Conservation (phyloP, 371 early-diverging fungal genomes). For the Nematocida sp. region DNA sequence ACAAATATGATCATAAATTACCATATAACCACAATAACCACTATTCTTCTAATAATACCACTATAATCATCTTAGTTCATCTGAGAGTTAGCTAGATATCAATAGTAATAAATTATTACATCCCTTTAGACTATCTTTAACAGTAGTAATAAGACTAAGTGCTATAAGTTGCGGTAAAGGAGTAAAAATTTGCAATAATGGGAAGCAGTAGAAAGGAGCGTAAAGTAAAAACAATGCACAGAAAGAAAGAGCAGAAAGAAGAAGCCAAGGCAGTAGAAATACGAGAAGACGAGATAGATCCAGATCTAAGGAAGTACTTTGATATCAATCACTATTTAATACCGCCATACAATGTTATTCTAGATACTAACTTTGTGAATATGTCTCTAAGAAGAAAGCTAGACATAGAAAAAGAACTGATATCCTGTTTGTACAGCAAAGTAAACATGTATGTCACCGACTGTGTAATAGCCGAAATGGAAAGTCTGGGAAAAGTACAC, state of each 20-base stretch:
- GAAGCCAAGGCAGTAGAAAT: constrained; percentile 15
- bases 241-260: not conserved
- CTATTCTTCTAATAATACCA: no score
- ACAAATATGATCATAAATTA: no score
- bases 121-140: no score
- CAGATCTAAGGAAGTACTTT: constrained; percentile 66
- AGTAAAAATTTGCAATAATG: constrained; percentile 49
- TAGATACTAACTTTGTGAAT: constrained; percentile 99
- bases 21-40: no score
- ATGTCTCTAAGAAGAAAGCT: constrained; percentile 95
- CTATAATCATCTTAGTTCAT: no score
- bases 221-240: constrained; percentile 41
- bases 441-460: constrained; percentile 90
- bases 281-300: constrained; percentile 51
- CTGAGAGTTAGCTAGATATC: no score
- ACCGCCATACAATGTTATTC: constrained; percentile 91
- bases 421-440: constrained; percentile 80
- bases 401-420: constrained; percentile 86
- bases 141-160: no score
- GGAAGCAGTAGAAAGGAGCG: constrained; percentile 23
- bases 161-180: not conserved
- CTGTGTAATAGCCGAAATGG: constrained; percentile 97
- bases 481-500: constrained; percentile 91
- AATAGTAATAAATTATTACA: no score
- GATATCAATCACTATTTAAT: constrained; percentile 84